phyloP scores from a whole-genome alignment of 2,329 filamentous ascomycete species.

The Passalora sequoiae region DNA sequence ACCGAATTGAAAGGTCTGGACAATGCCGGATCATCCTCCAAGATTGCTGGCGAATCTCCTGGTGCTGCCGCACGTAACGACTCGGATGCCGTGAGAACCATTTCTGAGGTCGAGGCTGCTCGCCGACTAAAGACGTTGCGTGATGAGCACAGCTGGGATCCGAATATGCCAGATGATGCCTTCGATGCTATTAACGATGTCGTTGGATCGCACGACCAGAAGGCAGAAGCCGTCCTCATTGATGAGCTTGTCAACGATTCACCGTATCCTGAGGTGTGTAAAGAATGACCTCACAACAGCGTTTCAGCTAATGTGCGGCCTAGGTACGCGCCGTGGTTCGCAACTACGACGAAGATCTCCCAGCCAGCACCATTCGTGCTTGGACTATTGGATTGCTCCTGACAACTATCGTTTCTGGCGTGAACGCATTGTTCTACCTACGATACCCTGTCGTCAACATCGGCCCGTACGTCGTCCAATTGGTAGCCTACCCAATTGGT shows the following conservation, averaged over 20 bases:
- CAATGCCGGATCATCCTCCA: constrained; percentile 11
- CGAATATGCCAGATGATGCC: constrained; percentile 60
- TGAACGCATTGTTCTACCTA: constrained; percentile 79
- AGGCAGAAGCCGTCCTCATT: constrained; percentile 54
- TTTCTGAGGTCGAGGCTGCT: constrained; percentile 27
- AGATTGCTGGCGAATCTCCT: constrained; percentile 17
- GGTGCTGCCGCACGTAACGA: constrained; percentile 15
- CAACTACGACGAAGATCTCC: constrained; percentile 60
- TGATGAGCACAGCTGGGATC: constrained; percentile 58
- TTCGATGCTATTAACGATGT: constrained; percentile 57
- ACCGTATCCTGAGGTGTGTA: constrained; percentile 59
- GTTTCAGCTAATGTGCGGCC: neutral
- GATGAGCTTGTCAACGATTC: constrained; percentile 61
- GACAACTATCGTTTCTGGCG: constrained; percentile 55
- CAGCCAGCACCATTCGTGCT: constrained; percentile 60
- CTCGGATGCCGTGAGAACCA: constrained; percentile 12
- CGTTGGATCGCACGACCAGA: constrained; percentile 51
- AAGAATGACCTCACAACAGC: neutral
- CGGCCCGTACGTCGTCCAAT: constrained; percentile 76
- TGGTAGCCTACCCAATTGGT: constrained; percentile 78
- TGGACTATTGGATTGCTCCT: constrained; percentile 59
- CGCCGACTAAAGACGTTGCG: constrained; percentile 51
- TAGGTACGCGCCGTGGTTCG: constrained; percentile 54
- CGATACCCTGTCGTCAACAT: constrained; percentile 86
- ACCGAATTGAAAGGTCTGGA: constrained; percentile 13